Percentiles rank a stretch among this genome's conserved stretches.
Conservation (phyloP, 2,329 filamentous ascomycete species). For the Ceratocystis lukuohia region DNA sequence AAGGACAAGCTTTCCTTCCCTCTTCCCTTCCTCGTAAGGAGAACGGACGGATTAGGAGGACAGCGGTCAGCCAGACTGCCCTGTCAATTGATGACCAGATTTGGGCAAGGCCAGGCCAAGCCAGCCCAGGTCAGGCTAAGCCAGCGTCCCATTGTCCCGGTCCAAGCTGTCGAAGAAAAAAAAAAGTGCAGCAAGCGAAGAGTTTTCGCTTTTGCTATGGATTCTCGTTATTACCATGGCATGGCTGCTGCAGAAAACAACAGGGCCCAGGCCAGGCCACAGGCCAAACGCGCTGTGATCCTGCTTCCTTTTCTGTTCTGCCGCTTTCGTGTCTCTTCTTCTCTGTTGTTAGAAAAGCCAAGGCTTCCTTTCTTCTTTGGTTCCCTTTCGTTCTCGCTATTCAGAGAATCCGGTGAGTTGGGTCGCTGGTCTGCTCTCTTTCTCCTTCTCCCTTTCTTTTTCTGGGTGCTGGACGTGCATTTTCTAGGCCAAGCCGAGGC, state of each 20-base stretch:
- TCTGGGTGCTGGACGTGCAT: too few species aligned
- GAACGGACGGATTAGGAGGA: neutral
- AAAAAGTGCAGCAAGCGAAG: neutral
- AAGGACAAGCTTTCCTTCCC: neutral
- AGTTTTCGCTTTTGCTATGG: neutral
- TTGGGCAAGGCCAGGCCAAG: neutral
- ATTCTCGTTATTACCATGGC: neutral
- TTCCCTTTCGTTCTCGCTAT: slow-evolving; percentile 22
- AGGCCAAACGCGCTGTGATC: slow-evolving; percentile 1
- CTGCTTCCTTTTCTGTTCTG: neutral
- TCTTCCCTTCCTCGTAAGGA: too few species aligned
- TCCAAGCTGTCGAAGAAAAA: neutral
- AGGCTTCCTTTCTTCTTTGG: neutral
- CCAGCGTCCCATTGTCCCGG: neutral
- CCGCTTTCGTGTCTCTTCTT: neutral
- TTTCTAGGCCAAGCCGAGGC: too few species aligned
- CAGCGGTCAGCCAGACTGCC: neutral
- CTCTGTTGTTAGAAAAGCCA: neutral
- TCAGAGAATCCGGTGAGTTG: neutral
- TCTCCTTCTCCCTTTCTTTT: too few species aligned
- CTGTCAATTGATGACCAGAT: neutral
- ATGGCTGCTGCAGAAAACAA: neutral
- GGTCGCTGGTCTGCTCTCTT: too few species aligned
- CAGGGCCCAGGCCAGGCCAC: neutral
- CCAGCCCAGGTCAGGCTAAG: neutral